Percentiles rank a stretch among this genome's conserved stretches.
These are phyloP conservation scores for Xylaria sp. DNA, from an alignment of 2,329 filamentous ascomycete species.

Conservation along the genomic window DNA sequence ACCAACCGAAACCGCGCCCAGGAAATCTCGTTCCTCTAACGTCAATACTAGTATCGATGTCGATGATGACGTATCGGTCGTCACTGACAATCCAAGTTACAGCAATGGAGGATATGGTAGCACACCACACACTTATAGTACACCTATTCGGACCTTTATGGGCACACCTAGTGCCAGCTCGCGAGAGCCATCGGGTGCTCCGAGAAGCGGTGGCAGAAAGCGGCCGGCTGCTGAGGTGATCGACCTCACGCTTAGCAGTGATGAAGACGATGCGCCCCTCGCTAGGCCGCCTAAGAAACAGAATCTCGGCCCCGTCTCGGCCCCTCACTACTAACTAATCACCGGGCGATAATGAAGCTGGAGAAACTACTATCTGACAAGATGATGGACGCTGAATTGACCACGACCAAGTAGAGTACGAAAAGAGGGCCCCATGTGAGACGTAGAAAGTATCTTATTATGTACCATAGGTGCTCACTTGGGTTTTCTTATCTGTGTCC, in stretches of 20 bases:
- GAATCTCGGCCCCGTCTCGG: constrained; percentile 39
- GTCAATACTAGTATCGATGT: constrained; percentile 51
- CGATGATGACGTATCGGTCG: constrained; percentile 62
- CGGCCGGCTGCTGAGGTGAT: constrained; percentile 62
- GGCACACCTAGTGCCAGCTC: constrained; percentile 39
- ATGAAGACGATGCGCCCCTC: constrained; percentile 59
- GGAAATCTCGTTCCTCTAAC: constrained; percentile 43
- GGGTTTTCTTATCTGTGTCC: background rate
- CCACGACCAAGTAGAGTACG: background rate
- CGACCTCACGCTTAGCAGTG: constrained; percentile 68
- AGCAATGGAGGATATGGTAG: constrained; percentile 52
- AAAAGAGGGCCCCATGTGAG: background rate
- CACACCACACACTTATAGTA: constrained; percentile 38
- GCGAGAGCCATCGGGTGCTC: constrained; percentile 51
- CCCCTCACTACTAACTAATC: constrained; percentile 1
- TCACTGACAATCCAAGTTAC: constrained; percentile 56
- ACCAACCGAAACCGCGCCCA: constrained; percentile 48
- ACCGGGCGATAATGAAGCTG: background rate
- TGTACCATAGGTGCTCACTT: constrained; percentile 21
- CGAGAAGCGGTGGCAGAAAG: constrained; percentile 50
- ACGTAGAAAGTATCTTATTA: constrained; percentile 13
- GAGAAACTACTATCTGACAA: constrained; percentile 1
- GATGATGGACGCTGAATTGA: constrained; percentile 4
- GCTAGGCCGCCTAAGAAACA: constrained; percentile 60
- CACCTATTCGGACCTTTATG: constrained; percentile 39